Percentiles rank a stretch among this genome's conserved stretches.
These are phyloP conservation scores for Termitomyces sp. DNA, from an alignment of 768 basidiomycete genomes.

Conservation along the genomic window DNA sequence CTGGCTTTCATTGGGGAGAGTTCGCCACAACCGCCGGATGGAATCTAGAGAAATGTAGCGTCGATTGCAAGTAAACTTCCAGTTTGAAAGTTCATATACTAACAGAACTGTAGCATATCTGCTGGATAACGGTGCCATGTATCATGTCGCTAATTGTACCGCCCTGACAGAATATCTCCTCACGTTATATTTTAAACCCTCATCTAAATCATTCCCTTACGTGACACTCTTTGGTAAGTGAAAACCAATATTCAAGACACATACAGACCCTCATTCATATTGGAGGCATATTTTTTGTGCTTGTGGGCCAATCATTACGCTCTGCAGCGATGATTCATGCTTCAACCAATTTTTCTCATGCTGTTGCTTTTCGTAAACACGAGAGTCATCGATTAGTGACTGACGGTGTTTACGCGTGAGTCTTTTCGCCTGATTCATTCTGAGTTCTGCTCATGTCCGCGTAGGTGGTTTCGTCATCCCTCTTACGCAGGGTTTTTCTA, in stretches of 20 bases:
- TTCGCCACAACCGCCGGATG: slow-evolving; percentile 95
- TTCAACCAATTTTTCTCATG: slow-evolving; percentile 88
- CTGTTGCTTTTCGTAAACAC: slow-evolving; percentile 71
- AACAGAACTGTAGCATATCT: slow-evolving; percentile 65
- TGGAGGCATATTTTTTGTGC: slow-evolving; percentile 58
- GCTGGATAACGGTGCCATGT: slow-evolving; percentile 81
- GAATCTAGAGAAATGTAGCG: slow-evolving; percentile 88
- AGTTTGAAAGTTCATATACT: background rate
- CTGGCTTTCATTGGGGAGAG: slow-evolving; percentile 89
- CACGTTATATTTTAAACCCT: slow-evolving; percentile 61
- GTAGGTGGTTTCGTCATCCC: slow-evolving; percentile 85
- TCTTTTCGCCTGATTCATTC: slow-evolving; percentile 8
- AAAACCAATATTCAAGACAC: background rate
- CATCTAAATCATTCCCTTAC: slow-evolving; percentile 52
- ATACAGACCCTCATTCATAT: background rate
- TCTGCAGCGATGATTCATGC: slow-evolving; percentile 97
- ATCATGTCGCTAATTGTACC: slow-evolving; percentile 76
- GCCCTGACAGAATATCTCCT: slow-evolving; percentile 80
- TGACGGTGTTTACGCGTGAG: slow-evolving; percentile 83
- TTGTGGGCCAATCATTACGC: slow-evolving; percentile 72
- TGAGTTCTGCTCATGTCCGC: background rate
- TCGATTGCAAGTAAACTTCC: slow-evolving; percentile 72
- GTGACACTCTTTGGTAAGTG: slow-evolving; percentile 53
- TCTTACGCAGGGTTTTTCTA: slow-evolving; percentile 98
- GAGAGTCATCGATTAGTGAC: slow-evolving; percentile 78